phyloP scores from a whole-genome alignment of 352 stramenopile genomes.

The Phytophthora europaea region DNA sequence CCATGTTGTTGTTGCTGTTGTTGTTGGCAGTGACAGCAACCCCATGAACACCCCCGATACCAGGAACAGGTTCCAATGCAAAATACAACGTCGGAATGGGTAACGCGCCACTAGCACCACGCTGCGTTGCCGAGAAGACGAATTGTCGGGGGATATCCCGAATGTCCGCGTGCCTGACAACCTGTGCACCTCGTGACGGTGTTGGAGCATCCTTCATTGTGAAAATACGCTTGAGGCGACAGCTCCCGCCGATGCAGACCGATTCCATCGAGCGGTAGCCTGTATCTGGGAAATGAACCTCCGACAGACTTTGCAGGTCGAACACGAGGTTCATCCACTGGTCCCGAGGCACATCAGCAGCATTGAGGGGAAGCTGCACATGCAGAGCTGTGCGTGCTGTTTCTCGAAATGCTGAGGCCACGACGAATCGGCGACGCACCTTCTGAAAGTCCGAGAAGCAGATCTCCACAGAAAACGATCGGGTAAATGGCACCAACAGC shows the following conservation, averaged over 20 bases:
- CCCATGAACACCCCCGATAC: constrained; percentile 5
- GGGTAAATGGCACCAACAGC: constrained; percentile 66
- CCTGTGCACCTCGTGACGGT: constrained; percentile 24
- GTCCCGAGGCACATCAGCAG: constrained; percentile 56
- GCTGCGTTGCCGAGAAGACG: constrained; percentile 53
- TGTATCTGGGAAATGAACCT: constrained; percentile 60
- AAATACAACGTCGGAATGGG: constrained; percentile 75
- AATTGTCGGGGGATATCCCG: constrained; percentile 78
- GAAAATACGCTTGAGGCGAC: constrained; percentile 84
- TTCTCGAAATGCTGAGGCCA: constrained; percentile 84
- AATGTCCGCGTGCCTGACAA: constrained; percentile 35
- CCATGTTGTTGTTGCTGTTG: neutral
- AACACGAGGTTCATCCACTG: constrained; percentile 85
- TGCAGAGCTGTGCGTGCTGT: constrained; percentile 63
- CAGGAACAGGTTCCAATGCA: constrained; percentile 6
- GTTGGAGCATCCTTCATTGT: constrained; percentile 86
- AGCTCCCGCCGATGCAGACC: constrained; percentile 77
- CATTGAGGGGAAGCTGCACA: constrained; percentile 72
- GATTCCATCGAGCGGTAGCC: constrained; percentile 84
- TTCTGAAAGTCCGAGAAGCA: constrained; percentile 83
- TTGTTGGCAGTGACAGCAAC: constrained; percentile 11
- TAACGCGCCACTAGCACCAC: constrained; percentile 9
- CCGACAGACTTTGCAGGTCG: constrained; percentile 72
- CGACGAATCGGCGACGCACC: constrained; percentile 76
- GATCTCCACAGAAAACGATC: constrained; percentile 82